A percentile compares a stretch with the other conserved stretches of the same genome.
phyloP scores from a whole-genome alignment of 2,329 filamentous ascomycete species.

The Immersiporthe knoxdaviesiana region DNA sequence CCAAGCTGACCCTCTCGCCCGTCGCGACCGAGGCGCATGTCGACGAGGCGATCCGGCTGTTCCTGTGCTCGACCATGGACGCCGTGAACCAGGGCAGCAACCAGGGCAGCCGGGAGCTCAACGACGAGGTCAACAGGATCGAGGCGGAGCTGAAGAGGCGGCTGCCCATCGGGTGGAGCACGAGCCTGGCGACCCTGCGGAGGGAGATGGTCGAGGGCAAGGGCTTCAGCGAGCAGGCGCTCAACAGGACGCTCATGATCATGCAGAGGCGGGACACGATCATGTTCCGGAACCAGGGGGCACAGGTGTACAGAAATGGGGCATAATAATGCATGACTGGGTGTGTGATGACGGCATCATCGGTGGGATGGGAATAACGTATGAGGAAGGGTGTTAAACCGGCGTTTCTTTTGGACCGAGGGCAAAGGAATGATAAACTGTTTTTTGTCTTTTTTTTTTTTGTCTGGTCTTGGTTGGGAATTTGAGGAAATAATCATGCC shows the following conservation, averaged over 20 bases:
- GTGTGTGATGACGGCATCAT: not conserved
- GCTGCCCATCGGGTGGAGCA: constrained; percentile 94
- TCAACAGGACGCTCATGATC: constrained; percentile 83
- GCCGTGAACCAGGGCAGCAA: constrained; percentile 89
- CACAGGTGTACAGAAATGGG: constrained; percentile 74
- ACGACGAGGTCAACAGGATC: constrained; percentile 84
- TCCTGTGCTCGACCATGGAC: constrained; percentile 97
- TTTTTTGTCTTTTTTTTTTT: not conserved
- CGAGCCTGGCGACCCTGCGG: constrained; percentile 81
- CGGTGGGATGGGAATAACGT: not conserved
- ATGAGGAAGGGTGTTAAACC: constrained; percentile 14
- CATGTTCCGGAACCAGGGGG: constrained; percentile 76
- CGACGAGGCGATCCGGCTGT: constrained; percentile 94
- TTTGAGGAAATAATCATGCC: not conserved
- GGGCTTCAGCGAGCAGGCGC: constrained; percentile 83
- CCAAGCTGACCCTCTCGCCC: constrained; percentile 84
- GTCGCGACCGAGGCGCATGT: constrained; percentile 90
- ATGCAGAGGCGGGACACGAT: constrained; percentile 87
- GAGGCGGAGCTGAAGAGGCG: constrained; percentile 87
- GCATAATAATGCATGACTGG: constrained; percentile 48
- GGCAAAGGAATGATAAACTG: constrained; percentile 13
- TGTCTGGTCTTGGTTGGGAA: not conserved
- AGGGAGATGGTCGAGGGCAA: constrained; percentile 91
- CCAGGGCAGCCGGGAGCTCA: constrained; percentile 82
- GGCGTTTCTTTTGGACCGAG: constrained; percentile 22